phyloP scores from a whole-genome alignment of 2,329 filamentous ascomycete genomes.

The Aspergillus caelatus region DNA sequence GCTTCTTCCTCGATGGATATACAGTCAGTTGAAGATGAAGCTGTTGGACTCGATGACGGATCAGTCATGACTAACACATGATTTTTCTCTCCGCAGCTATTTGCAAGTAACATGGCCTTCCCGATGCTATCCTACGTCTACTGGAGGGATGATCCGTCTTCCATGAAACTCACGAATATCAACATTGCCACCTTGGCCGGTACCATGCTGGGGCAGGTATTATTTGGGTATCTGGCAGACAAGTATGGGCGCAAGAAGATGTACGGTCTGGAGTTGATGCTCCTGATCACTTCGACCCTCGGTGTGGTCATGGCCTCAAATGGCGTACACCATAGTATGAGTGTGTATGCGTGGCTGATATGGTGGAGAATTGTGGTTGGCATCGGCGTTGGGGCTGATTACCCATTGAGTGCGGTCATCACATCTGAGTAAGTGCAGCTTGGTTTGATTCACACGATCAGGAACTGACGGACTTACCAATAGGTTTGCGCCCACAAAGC shows the following conservation, averaged over 20 bases:
- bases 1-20: constrained; percentile 54
- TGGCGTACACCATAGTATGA: constrained; percentile 48
- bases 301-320: constrained; percentile 51
- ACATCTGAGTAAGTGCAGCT: constrained; percentile 61
- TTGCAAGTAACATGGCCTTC: constrained; percentile 54
- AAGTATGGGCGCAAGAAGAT: constrained; percentile 53
- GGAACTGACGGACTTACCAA: neutral
- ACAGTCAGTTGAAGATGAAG: constrained; percentile 30
- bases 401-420: constrained; percentile 68
- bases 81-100: constrained; percentile 36
- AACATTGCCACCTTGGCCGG: constrained; percentile 52
- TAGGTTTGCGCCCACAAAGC: constrained; percentile 58
- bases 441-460: neutral
- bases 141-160: constrained; percentile 44
- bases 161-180: constrained; percentile 42
- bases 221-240: constrained; percentile 53
- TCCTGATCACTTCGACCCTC: constrained; percentile 51
- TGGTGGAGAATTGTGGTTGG: constrained; percentile 54
- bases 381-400: constrained; percentile 67
- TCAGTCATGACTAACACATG: neutral
- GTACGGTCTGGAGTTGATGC: constrained; percentile 54
- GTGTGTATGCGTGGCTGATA: constrained; percentile 49
- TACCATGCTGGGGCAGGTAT: constrained; percentile 51
- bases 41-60: neutral
- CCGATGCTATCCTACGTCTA: constrained; percentile 54